Evolutionary conservation across 1,284 basidiomycete genomes (phyloP).

Genomic region (Melampsora allii-populina): DNA sequence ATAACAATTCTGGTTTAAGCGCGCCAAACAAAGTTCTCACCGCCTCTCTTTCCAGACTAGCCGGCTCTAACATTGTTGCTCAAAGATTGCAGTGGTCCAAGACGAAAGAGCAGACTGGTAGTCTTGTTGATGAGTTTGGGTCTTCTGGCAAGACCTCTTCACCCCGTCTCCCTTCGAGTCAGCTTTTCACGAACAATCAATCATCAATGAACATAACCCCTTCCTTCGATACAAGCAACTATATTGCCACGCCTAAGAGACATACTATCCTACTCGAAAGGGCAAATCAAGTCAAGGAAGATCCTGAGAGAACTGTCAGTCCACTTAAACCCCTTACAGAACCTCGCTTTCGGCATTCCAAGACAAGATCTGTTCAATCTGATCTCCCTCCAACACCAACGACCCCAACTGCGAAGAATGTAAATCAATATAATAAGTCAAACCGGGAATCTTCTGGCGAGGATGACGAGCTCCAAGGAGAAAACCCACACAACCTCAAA

Average conservation of each 20-base stretch:
- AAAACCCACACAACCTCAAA: slow-evolving; percentile 2
- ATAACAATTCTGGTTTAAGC: slow-evolving; percentile 6
- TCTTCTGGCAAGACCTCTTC: slow-evolving; percentile 3
- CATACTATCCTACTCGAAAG: not conserved
- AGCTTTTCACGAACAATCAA: slow-evolving; percentile 1
- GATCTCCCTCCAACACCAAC: slow-evolving; percentile 5
- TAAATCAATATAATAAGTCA: slow-evolving; percentile 27
- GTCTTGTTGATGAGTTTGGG: slow-evolving; percentile 28
- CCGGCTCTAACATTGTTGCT: slow-evolving; percentile 39
- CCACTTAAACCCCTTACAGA: not conserved
- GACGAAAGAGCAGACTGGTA: slow-evolving; percentile 20
- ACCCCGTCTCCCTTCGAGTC: not conserved
- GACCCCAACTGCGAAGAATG: slow-evolving; percentile 2
- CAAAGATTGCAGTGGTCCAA: slow-evolving; percentile 40
- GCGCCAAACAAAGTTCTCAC: slow-evolving; percentile 32
- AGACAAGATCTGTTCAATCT: not conserved
- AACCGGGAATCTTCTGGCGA: slow-evolving; percentile 10
- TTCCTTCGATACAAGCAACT: not conserved
- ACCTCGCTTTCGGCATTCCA: not conserved
- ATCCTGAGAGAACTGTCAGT: not conserved
- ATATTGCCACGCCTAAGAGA: not conserved
- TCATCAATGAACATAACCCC: not conserved
- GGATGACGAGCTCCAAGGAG: slow-evolving; percentile 9
- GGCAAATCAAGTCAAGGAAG: not conserved
- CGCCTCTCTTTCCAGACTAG: slow-evolving; percentile 30